A percentile compares a stretch with the other conserved stretches of the same genome.
phyloP scores from a whole-genome alignment of 306 rosid species.

The Prunus armeniaca region DNA sequence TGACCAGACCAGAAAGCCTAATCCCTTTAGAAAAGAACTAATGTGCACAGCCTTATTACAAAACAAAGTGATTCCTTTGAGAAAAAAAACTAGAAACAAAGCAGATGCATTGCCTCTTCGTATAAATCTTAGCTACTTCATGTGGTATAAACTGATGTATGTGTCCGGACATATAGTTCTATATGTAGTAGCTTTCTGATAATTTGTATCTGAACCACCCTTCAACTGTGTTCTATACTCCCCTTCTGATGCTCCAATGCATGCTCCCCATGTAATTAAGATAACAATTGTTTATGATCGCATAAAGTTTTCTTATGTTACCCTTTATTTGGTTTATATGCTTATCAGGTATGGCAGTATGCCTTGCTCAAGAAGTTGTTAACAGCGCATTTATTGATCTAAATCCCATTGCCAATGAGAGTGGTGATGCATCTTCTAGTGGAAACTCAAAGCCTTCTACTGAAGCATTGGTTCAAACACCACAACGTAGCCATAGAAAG shows the following conservation, averaged over 20 bases:
- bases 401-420: conserved; percentile 40
- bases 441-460: conserved; percentile 37
- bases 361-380: conserved; percentile 62
- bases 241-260: neutral
- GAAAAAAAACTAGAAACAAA: neutral
- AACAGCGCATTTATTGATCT: conserved; percentile 66
- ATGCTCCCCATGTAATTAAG: no score
- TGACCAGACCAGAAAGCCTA: neutral
- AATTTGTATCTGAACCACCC: neutral
- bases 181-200: neutral
- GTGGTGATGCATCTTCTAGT: conserved; percentile 26
- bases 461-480: conserved; percentile 26
- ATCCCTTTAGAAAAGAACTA: neutral
- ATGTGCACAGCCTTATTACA: neutral
- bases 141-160: neutral
- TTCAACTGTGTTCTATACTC: neutral
- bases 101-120: neutral
- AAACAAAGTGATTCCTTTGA: neutral
- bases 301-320: conserved; percentile 2
- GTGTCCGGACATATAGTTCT: neutral
- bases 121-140: neutral
- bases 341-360: conserved; percentile 71
- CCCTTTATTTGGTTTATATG: conserved; percentile 1
- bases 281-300: neutral
- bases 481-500: conserved; percentile 45